Evolutionary conservation across 2,329 filamentous ascomycete genomes (phyloP), one percentile per base, ranked within the genome.

Genomic region (Calonectria hawksworthii): DNA sequence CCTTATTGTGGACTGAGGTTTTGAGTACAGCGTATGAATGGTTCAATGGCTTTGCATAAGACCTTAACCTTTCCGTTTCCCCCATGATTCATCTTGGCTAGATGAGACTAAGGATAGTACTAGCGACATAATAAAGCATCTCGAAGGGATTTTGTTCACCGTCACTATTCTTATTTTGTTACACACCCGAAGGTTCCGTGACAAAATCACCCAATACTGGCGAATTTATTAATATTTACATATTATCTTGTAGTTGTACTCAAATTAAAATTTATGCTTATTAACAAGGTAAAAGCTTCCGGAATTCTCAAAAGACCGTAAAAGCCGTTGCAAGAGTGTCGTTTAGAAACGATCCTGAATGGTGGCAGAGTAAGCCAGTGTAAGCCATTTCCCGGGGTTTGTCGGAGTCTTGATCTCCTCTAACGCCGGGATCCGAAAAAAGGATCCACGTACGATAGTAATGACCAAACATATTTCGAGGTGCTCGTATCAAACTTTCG

Each of bases 1-100:
- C 0, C 64, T 77, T 28, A 77, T 76, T 28, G 61, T 68, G 6
- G 74, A 72, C 32, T 77, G 54, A 26, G 36, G 89, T 98, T 98
- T 87, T 4, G 11, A 13, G n/a, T 13, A 13, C n/a, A 47, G n/a
- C 13, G 21, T 47, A 9, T 47, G 44, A 5, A 13, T 47, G 44
- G 10, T 23, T 47, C 21, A 4, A 21, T n/a, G 4, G 21, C 8
- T 47, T n/a, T n/a, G 9, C 41, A 41, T 5, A n/a, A 5, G 10
- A 23, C 3, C 9, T 23, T 13, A 7, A n/a, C 44, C 21, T 47
- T 47, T 5, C 41, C n/a, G 5, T 44, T n/a, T 10, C 18, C 14
- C 38, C 18, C 18, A 7, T n/a, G 16, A 44, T 44, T 9, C 8
- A 3, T 44, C 7, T 44, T 9, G 7, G 10, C 18, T n/a, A 6